These are phyloP conservation scores for Saxophila tyrrhenica DNA, from an alignment of 495 filamentous ascomycete genomes.

Conservation along the genomic window DNA sequence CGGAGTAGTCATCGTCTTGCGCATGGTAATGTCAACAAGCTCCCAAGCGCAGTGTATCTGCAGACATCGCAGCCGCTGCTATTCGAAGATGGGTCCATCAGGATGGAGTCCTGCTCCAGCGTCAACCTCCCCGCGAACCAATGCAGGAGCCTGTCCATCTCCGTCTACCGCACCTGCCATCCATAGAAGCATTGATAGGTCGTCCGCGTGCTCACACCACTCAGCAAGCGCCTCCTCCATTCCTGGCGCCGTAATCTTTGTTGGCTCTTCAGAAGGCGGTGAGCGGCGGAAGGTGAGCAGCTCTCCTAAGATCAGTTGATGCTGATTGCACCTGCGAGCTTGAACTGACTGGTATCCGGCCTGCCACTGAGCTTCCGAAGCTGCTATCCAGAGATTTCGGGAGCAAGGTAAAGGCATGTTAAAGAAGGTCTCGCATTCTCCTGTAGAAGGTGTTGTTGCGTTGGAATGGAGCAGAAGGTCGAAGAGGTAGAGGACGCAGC, in stretches of 20 bases:
- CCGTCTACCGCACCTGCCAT: background rate
- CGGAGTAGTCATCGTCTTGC: too few relatives aligned
- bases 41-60: too few relatives aligned
- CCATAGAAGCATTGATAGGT: background rate
- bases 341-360: background rate
- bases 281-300: background rate
- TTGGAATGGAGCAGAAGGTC: background rate
- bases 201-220: background rate
- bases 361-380: background rate
- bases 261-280: background rate
- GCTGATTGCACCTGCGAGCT: too few relatives aligned
- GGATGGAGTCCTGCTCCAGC: too few relatives aligned
- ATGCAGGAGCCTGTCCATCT: background rate
- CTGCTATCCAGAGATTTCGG: background rate
- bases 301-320: background rate
- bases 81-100: too few relatives aligned
- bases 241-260: background rate
- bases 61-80: too few relatives aligned
- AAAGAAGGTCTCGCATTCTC: background rate
- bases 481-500: background rate
- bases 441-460: background rate
- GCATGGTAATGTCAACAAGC: too few relatives aligned
- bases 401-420: background rate
- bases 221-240: background rate
- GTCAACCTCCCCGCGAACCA: too few relatives aligned